Base-by-base conservation (phyloP, 768 basidiomycete species). In the Amanita muscaria region DNA sequence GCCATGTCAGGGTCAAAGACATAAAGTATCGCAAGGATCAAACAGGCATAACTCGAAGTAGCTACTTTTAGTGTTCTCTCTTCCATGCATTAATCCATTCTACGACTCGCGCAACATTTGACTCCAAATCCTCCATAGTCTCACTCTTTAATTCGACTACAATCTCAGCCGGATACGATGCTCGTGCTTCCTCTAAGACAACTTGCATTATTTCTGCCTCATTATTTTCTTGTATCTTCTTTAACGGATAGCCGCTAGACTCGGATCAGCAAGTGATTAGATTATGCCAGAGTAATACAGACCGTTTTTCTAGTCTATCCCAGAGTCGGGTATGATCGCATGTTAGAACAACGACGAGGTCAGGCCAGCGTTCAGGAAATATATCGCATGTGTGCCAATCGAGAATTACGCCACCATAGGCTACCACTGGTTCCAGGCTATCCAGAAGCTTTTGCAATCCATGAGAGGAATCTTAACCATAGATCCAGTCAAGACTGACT, bases 141-240 rank as follows among this genome's bases (percentile, higher is more conserved):
- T 88, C 84, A 59, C 87, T 91, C 48, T 73, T 64, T 19, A 98
- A 68, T 56, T 88, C 88, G 14, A 98, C 82, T 19, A 98, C 76
- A 50, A 94, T 86, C 60, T 88, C 83, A n/a, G 72, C 56, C 0
- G 83, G 74, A 61, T 97, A 99, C 0, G 90, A 88, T 30, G 80
- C 79, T 34, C 79, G 72, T 3, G 94, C 93, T 61, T 99, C 96
- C 24, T 88, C 83, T 9, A 86, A 66, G 29, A 96, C 81, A 40
- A 92, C 80, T 56, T 88, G 73, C 92, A 98, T 96, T 57, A 99
- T 98, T 67, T 99, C 96, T 10, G 93, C 92, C 56, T 93, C 86
- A 62, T 97, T 93, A 62, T 99, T 99, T 64, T 99, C 96, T 59
- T 93, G 87, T 4, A 99, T 89, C 65, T 99, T 99, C 60, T 88